Conservation (phyloP, 768 basidiomycete genomes). For the Tricholoma sp. region DNA sequence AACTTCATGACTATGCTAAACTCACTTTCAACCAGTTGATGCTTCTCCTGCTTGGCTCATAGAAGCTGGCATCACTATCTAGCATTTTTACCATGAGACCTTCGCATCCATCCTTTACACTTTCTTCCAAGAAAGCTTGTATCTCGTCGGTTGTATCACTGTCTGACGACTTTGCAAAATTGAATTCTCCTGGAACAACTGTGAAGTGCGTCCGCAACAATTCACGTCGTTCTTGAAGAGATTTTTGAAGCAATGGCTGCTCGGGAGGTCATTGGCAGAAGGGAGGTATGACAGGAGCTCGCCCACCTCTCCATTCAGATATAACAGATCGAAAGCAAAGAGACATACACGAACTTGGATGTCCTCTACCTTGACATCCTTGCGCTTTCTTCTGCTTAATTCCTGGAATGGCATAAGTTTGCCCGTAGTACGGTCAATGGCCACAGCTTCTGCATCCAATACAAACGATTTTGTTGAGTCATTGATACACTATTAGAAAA, state of each 20-base stretch:
- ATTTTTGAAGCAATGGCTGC: conserved; percentile 78
- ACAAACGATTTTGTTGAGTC: conserved; percentile 85
- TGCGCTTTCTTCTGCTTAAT: conserved; percentile 88
- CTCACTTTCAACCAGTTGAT: conserved; percentile 97
- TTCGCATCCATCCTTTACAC: conserved; percentile 97
- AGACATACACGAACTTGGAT: conserved; percentile 96
- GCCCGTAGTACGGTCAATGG: conserved; percentile 79
- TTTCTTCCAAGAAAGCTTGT: conserved; percentile 89
- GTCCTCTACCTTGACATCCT: conserved; percentile 97
- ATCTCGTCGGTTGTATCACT: conserved; percentile 90
- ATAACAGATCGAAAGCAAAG: conserved; percentile 95
- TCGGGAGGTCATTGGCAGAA: background rate
- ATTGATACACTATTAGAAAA: conserved; percentile 67
- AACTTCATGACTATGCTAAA: background rate
- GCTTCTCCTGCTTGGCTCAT: conserved; percentile 92
- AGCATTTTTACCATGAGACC: conserved; percentile 99
- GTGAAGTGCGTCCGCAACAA: conserved; percentile 78
- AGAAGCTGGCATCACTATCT: conserved; percentile 84
- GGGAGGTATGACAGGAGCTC: background rate
- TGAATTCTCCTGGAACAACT: conserved; percentile 83
- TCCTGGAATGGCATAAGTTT: conserved; percentile 98
- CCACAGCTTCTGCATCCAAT: conserved; percentile 94
- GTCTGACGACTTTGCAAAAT: conserved; percentile 90
- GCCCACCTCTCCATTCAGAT: conserved; percentile 90
- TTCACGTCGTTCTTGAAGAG: conserved; percentile 70